These are phyloP conservation scores for Abrus pulchellus DNA, from an alignment of 306 rosid genomes.

Conservation along the genomic window DNA sequence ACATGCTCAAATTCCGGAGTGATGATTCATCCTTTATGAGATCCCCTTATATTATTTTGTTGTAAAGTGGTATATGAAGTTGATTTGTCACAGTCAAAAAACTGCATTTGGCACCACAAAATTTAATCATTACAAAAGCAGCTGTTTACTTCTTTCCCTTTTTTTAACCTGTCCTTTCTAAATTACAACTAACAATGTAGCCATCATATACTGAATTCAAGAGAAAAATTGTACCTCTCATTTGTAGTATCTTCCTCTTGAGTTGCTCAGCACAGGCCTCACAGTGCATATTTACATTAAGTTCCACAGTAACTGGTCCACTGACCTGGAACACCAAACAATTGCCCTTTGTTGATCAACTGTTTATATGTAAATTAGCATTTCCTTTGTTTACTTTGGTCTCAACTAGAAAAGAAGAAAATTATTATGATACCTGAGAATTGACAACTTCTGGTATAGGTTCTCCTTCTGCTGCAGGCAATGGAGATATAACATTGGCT, in stretches of 20 bases:
- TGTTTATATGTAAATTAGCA: background rate
- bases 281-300: constrained; percentile 93
- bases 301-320: constrained; percentile 80
- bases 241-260: constrained; percentile 85
- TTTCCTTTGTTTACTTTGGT: background rate
- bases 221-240: constrained; percentile 75
- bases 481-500: constrained; percentile 82
- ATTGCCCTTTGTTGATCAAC: background rate
- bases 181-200: constrained; percentile 36
- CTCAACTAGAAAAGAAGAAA: background rate
- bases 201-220: constrained; percentile 29
- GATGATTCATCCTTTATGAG: constrained; percentile 46
- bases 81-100: constrained; percentile 43
- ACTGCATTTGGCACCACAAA: constrained; percentile 30
- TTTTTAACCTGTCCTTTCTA: constrained; percentile 24
- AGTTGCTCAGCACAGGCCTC: constrained; percentile 96
- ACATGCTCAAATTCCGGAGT: constrained; percentile 33
- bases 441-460: constrained; percentile 84
- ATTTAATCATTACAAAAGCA: constrained; percentile 43
- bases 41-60: constrained; percentile 15
- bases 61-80: constrained; percentile 20
- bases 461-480: constrained; percentile 88
- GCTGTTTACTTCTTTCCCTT: constrained; percentile 21
- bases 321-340: constrained; percentile 64
- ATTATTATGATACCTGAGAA: constrained; percentile 67